Evolutionary conservation across 176 grass and related monocot species (phyloP).

Genomic region (Canna indica): DNA sequence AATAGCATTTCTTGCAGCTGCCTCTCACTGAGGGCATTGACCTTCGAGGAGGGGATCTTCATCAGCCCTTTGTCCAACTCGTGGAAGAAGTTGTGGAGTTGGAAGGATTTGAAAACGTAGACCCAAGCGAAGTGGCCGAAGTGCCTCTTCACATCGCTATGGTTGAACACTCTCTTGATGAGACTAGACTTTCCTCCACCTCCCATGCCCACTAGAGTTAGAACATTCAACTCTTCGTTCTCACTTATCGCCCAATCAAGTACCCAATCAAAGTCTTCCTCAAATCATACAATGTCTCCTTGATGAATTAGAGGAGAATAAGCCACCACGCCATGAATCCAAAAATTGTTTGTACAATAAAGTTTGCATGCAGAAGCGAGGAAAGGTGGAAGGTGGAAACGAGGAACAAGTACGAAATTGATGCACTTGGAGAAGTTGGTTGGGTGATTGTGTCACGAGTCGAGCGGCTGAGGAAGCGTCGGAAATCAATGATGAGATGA

Average conservation of each 20-base stretch:
- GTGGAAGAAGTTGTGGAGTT: constrained; percentile 5
- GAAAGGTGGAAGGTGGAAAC: too few relatives aligned
- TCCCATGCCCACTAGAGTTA: constrained; percentile 34
- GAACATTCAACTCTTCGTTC: constrained; percentile 6
- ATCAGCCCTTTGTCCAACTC: constrained; percentile 27
- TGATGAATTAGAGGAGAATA: constrained; percentile 28
- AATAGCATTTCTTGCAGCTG: constrained; percentile 31
- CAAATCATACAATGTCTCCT: constrained; percentile 22
- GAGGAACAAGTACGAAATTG: too few relatives aligned
- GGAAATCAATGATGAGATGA: too few relatives aligned
- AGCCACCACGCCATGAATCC: constrained; percentile 8
- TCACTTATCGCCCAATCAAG: constrained; percentile 1
- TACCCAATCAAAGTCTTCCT: constrained; percentile 10
- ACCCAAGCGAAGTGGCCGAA: constrained; percentile 25
- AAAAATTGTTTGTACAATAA: too few relatives aligned
- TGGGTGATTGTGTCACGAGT: neutral
- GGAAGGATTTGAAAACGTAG: constrained; percentile 20
- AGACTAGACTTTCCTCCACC: constrained; percentile 38
- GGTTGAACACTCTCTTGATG: constrained; percentile 35
- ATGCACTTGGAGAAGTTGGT: constrained; percentile 71
- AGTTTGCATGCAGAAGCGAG: too few relatives aligned
- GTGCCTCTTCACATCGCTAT: constrained; percentile 24
- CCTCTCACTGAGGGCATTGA: constrained; percentile 5
- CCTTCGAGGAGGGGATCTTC: constrained; percentile 24
- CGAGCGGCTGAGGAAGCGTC: too few relatives aligned